phyloP scores from a whole-genome alignment of 108 stramenopile genomes.

The Nitzschia sp. region DNA sequence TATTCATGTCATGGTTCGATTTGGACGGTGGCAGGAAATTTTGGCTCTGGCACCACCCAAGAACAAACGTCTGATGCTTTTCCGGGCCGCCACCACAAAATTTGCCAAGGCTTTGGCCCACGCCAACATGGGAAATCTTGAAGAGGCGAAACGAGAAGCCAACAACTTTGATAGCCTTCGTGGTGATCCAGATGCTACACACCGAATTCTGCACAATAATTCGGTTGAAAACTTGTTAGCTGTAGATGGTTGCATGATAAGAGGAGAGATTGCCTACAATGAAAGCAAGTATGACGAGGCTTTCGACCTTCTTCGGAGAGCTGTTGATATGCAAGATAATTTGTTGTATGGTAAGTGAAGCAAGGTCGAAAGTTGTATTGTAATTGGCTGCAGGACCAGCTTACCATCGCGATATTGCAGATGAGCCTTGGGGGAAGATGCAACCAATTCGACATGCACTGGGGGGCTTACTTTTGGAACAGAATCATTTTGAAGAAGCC shows the following conservation, averaged over 20 bases:
- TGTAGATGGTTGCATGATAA: constrained; percentile 77
- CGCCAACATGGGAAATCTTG: constrained; percentile 54
- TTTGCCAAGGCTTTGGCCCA: constrained; percentile 73
- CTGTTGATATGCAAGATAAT: constrained; percentile 76
- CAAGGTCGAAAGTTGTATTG: neutral
- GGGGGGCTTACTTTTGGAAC: constrained; percentile 79
- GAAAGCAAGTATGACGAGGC: constrained; percentile 74
- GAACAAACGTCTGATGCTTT: constrained; percentile 73
- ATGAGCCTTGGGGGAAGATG: constrained; percentile 95
- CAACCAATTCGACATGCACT: constrained; percentile 86
- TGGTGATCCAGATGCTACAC: constrained; percentile 56
- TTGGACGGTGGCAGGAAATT: constrained; percentile 84
- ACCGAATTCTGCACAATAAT: constrained; percentile 87
- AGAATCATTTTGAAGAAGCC: constrained; percentile 65
- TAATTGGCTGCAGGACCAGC: too few species aligned
- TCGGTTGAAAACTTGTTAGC: constrained; percentile 59
- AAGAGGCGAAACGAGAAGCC: constrained; percentile 61
- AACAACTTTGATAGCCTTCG: constrained; percentile 61
- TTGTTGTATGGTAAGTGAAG: constrained; percentile 50
- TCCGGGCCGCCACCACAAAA: constrained; percentile 57
- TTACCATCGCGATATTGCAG: constrained; percentile 1
- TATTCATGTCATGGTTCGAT: constrained; percentile 81
- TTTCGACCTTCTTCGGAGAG: constrained; percentile 63
- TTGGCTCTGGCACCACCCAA: constrained; percentile 58
- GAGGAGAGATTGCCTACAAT: constrained; percentile 85